These are phyloP conservation scores for Astrothelium subdiscretum DNA, from an alignment of 495 filamentous ascomycete species.

Conservation along the genomic window DNA sequence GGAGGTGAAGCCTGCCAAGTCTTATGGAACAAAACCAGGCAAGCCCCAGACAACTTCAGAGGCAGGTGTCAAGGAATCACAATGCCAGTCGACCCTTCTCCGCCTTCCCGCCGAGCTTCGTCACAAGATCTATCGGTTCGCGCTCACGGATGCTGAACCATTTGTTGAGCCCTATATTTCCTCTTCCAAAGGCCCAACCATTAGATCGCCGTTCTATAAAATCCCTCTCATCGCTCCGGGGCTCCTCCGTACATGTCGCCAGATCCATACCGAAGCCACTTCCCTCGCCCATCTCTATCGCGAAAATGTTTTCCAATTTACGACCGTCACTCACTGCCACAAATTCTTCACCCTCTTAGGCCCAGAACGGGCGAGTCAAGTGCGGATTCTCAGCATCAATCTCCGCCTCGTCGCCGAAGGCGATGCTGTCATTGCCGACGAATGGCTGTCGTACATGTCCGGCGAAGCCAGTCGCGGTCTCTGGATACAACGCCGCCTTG, in stretches of 20 bases:
- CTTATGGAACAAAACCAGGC: not conserved
- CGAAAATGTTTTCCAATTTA: conserved; percentile 18
- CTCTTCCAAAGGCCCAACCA: not conserved
- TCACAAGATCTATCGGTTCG: conserved; percentile 14
- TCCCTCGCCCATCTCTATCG: conserved; percentile 2
- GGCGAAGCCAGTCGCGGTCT: not conserved
- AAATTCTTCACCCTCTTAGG: conserved; percentile 9
- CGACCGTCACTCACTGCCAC: conserved; percentile 2
- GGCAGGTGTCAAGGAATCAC: not conserved
- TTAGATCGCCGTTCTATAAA: not conserved
- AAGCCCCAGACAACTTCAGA: not conserved
- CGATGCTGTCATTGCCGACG: not conserved
- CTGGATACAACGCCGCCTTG: not conserved
- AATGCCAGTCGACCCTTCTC: conserved; percentile 13
- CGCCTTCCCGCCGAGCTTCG: conserved; percentile 18
- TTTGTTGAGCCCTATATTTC: conserved; percentile 11
- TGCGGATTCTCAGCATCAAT: not conserved
- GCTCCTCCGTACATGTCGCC: conserved; percentile 16
- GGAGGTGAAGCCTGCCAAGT: not conserved
- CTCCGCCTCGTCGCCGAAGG: not conserved
- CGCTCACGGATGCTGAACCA: conserved; percentile 6
- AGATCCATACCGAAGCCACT: conserved; percentile 11
- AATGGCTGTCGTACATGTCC: not conserved
- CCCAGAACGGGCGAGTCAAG: not conserved
- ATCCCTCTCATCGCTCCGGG: conserved; percentile 3